phyloP scores from a whole-genome alignment of 495 filamentous ascomycete species.

The Poronia punctata region DNA sequence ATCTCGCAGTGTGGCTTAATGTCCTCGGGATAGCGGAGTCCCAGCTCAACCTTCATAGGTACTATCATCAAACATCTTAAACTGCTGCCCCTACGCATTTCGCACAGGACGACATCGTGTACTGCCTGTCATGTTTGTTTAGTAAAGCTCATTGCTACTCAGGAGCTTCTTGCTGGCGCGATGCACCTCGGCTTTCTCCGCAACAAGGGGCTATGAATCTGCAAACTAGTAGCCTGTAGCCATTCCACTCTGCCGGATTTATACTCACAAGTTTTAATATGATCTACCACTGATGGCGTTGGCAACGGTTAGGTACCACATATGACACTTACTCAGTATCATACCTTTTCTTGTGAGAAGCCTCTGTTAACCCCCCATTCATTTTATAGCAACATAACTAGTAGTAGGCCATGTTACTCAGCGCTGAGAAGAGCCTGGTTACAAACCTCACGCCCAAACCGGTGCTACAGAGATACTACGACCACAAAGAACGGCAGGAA shows the following conservation, averaged over 20 bases:
- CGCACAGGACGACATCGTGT: constrained; percentile 33
- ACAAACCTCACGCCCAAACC: constrained; percentile 19
- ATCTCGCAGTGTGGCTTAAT: constrained; percentile 16
- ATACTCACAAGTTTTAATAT: constrained; percentile 17
- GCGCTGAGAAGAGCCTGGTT: constrained; percentile 16
- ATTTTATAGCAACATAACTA: constrained; percentile 12
- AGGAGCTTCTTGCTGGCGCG: constrained; percentile 23
- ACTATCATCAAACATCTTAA: constrained; percentile 17
- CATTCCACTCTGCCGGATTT: constrained; percentile 35
- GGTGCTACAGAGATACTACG: constrained; percentile 21
- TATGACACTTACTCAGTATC: constrained; percentile 17
- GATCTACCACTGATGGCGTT: background rate
- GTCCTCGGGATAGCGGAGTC: constrained; percentile 20
- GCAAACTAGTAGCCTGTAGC: constrained; percentile 26
- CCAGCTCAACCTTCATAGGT: constrained; percentile 18
- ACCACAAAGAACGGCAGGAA: too few relatives aligned
- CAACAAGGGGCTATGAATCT: constrained; percentile 36
- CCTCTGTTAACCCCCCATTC: constrained; percentile 17
- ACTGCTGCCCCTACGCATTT: constrained; percentile 30
- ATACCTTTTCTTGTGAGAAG: constrained; percentile 26
- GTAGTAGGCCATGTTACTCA: constrained; percentile 15
- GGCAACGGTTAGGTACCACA: background rate
- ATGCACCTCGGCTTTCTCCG: constrained; percentile 32
- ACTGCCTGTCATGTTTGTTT: constrained; percentile 18
- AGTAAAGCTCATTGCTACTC: constrained; percentile 10